These are phyloP conservation scores for Avena atlantica DNA, from an alignment of 176 grass and related monocot genomes.

Conservation along the genomic window DNA sequence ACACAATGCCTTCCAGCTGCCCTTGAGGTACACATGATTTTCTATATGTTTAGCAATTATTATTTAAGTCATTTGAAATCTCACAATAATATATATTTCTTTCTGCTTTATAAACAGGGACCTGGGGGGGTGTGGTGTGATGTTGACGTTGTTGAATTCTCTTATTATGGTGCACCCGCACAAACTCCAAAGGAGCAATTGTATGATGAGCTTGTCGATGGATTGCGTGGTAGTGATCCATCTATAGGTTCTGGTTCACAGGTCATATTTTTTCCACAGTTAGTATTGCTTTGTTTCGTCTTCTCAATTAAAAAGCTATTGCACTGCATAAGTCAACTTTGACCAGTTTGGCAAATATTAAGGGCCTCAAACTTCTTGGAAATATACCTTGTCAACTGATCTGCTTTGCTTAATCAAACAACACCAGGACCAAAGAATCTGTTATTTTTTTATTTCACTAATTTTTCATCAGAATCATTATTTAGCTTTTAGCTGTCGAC, in stretches of 20 bases:
- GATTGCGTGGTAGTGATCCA: slow-evolving; percentile 87
- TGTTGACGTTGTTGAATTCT: slow-evolving; percentile 98
- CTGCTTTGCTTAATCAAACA: slow-evolving; percentile 7
- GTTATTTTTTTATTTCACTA: background rate
- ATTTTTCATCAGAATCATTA: slow-evolving; percentile 1
- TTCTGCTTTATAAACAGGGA: slow-evolving; percentile 59
- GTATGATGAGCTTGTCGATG: slow-evolving; percentile 94
- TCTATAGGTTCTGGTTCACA: slow-evolving; percentile 93
- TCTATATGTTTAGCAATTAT: slow-evolving; percentile 31
- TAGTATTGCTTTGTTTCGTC: slow-evolving; percentile 9
- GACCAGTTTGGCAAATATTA: background rate
- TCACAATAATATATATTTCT: slow-evolving; percentile 23
- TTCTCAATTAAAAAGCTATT: background rate
- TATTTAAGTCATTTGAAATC: slow-evolving; percentile 14
- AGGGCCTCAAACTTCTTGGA: background rate
- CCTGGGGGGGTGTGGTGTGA: slow-evolving; percentile 97
- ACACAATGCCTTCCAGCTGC: slow-evolving; percentile 79
- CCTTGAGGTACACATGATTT: slow-evolving; percentile 68
- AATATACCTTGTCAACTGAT: slow-evolving; percentile 21
- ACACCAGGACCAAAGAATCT: background rate
- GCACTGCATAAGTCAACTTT: background rate
- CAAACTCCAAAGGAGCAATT: slow-evolving; percentile 93
- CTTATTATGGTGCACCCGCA: slow-evolving; percentile 96
- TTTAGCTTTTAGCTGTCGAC: background rate
- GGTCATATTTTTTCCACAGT: slow-evolving; percentile 48